Evolutionary conservation across 2,329 filamentous ascomycete species (phyloP).

Genomic region (Beauveria rudraprayagi): DNA sequence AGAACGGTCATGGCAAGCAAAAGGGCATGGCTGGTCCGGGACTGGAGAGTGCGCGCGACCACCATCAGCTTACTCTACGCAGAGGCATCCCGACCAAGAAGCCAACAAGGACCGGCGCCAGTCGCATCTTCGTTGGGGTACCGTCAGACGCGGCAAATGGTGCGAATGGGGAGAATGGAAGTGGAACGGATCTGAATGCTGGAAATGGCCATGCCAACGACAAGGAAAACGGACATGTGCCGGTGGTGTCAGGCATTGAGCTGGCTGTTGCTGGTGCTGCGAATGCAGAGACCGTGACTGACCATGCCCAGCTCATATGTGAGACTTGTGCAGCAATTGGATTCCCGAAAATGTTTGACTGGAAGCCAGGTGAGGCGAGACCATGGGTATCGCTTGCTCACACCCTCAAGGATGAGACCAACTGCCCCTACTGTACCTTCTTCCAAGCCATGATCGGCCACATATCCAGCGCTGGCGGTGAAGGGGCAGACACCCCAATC

Average conservation of each 20-base stretch:
- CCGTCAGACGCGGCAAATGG: slow-evolving; percentile 13
- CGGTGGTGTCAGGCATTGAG: background rate
- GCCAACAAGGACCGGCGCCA: slow-evolving; percentile 21
- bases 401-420: slow-evolving; percentile 20
- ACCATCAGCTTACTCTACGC: slow-evolving; percentile 27
- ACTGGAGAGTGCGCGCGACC: slow-evolving; percentile 21
- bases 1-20: slow-evolving; percentile 13
- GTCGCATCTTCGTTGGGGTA: slow-evolving; percentile 18
- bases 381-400: slow-evolving; percentile 30
- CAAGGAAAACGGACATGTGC: background rate
- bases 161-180: background rate
- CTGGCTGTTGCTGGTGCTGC: background rate
- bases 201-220: background rate
- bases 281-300: background rate
- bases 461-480: slow-evolving; percentile 9
- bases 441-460: slow-evolving; percentile 26
- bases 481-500: slow-evolving; percentile 12
- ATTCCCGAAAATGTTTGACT: slow-evolving; percentile 28
- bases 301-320: slow-evolving; percentile 16
- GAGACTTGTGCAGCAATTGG: slow-evolving; percentile 27
- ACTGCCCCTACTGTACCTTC: slow-evolving; percentile 31
- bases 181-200: background rate
- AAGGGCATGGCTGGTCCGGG: slow-evolving; percentile 9
- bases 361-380: slow-evolving; percentile 26
- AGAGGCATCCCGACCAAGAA: slow-evolving; percentile 13